Base-by-base conservation (phyloP, 169 alveolate genomes). In the Perkinsus marinus region DNA sequence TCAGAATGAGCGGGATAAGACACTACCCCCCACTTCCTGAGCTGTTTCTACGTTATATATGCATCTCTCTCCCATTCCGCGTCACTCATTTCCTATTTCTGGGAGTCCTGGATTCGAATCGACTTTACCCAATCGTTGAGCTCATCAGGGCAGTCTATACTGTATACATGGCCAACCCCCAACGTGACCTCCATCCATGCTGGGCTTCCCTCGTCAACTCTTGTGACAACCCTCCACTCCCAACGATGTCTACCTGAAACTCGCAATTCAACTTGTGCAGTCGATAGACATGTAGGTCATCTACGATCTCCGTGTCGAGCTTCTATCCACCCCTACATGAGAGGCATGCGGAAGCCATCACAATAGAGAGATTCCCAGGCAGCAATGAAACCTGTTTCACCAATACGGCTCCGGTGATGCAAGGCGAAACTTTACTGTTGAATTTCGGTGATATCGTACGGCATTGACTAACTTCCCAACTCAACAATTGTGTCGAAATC, bases 291-390 rank as follows among this genome's bases (percentile, higher is more conserved):
- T 92, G 94, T 38, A 16, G 91, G 39, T 57, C 79, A 46, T 39
- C 46, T 91, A 79, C 91, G 89, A 79, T n/a, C n/a, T 90, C 91
- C 37, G 93, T 92, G 92, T 92, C 46, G 39, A 89, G 43, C 43
- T 94, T 94, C 68, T 89, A 91, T 39, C 95, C 92, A 36, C 95
- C 96, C 68, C 93, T 94, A 39, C 98, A 95, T 39, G 98, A 97
- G 38, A 97, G 97, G 90, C 96, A 97, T 41, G 99, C 98, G 90
- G 98, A 96, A 57, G 98, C 95, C 92, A 97, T 96, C 34, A 99
- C 99, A 57, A 99, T 99, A 36, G 99, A 98, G 34, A 99, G 99
- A 96, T 99, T 99, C 94, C 98, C 99, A 10, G 99, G 99, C 68
- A 99, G 99, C 99, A 98, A 98, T 94, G 98, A 94, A 36, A 99